Base-by-base conservation (phyloP, 2,329 filamentous ascomycete species). In the Xenosphaeropsis pyriputrescens region DNA sequence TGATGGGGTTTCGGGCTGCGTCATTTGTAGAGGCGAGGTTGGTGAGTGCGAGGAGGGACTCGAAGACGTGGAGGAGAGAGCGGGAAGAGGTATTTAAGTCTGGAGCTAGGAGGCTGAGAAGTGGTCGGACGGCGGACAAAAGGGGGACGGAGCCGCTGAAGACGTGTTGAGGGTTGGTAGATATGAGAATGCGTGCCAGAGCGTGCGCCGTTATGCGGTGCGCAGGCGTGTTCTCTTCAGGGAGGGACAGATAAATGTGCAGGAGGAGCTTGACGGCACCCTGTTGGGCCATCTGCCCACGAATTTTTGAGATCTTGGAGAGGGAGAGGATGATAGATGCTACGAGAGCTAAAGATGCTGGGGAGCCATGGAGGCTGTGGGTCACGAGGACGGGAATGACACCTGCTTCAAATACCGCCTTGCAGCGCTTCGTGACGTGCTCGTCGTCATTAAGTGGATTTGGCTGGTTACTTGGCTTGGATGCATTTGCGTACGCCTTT, bases 401-500 rank as follows among this genome's bases (percentile, higher is more conserved):
- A 7, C 81, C 84, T 1, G 81, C 79, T 19, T 89, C 77, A 41
- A 96, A 82, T 11, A 95, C 69, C 9, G 70, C 71, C 52, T 72
- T 75, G 57, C 89, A 95, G 17, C 91, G 76, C 42, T 70, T 68
- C 13, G 72, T 67, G 26, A 93, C 86, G 46, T 83, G 75, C 2
- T 78, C 67, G 40, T 93, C 79, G 43, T 86, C 74, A 40, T 91
- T 79, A 0, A 93, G 64, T 6, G 75, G 72, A 51, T 88, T 75
- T 0, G 70, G 64, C 2, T 68, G 62, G 0, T 65, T 55, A n/a
- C 70, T 54, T 43, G 73, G 72, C 50, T 85, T 86, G 5, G 78
- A 77, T 1, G 85, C 82, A 53, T 93, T 85, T 12, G 91, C 91
- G 50, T 96, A 98, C 2, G 86, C 85, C 63, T 93, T 95, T 33